Percentiles rank a stretch among this genome's conserved stretches.
phyloP scores from a whole-genome alignment of 1,284 basidiomycete species.

The Tylopilus sp. region DNA sequence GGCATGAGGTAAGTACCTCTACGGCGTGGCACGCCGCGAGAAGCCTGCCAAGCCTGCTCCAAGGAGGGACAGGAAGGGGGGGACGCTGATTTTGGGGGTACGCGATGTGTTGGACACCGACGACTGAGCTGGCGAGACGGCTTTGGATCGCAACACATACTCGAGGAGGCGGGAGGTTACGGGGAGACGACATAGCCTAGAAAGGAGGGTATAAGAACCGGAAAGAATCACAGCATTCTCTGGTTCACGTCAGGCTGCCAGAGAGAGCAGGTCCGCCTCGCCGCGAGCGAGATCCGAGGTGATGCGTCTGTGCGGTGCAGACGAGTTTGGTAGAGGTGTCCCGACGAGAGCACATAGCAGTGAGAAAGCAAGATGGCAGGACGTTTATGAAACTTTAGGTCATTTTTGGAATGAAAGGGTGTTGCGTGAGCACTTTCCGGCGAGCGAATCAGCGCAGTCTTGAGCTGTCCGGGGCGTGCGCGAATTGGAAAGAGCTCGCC shows the following conservation, averaged over 20 bases:
- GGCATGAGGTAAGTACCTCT: slow-evolving; percentile 50
- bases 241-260: slow-evolving; percentile 37
- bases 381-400: slow-evolving; percentile 35
- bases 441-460: slow-evolving; percentile 14
- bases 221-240: slow-evolving; percentile 32
- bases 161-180: slow-evolving; percentile 15
- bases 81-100: slow-evolving; percentile 14
- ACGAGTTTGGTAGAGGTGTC: slow-evolving; percentile 39
- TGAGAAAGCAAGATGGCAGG: slow-evolving; percentile 23
- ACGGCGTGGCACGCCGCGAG: slow-evolving; percentile 47
- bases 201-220: slow-evolving; percentile 32
- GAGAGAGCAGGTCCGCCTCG: slow-evolving; percentile 27
- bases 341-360: slow-evolving; percentile 25
- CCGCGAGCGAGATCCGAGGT: slow-evolving; percentile 40
- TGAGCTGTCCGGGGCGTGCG: slow-evolving; percentile 10
- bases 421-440: slow-evolving; percentile 21
- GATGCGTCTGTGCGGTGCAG: slow-evolving; percentile 33
- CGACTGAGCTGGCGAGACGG: slow-evolving; percentile 20
- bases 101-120: slow-evolving; percentile 23
- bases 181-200: slow-evolving; percentile 17
- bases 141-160: slow-evolving; percentile 31
- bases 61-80: slow-evolving; percentile 37
- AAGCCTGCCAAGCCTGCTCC: slow-evolving; percentile 61
- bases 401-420: slow-evolving; percentile 34
- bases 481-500: slow-evolving; percentile 21